Base-by-base conservation (phyloP, 2,329 filamentous ascomycete genomes). In the Cladorrhinum sp. region DNA sequence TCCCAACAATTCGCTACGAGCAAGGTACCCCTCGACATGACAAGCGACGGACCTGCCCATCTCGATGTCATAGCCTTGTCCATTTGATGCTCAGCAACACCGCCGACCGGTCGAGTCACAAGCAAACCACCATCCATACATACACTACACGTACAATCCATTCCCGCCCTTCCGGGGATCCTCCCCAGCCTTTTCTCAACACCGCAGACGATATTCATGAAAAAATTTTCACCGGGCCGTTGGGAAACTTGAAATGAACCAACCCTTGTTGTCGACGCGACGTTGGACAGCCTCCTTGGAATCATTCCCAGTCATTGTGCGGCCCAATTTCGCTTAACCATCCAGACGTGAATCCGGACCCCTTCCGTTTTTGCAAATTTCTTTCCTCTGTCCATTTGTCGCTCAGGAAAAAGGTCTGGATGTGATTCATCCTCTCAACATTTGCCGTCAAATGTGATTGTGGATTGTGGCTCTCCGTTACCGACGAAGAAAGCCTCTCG, bases 251-350 rank as follows among this genome's bases (percentile, higher is more conserved):
- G 57, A 60, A 55, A 49, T 52, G 36, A 53, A 62, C 61, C 65
- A 61, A 22, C 41, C 41, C 41, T 45, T 45, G 16, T 59, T 64
- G 9, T 36, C 8, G 62, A 58, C 56, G 29, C 52, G 63, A 58
- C 57, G 58, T 57, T 60, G 58, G 53, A 65, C 53, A 56, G 53
- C 38, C 36, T 48, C 53, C 53, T 55, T 56, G 53, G 25, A 56
- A 56, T 56, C 51, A 27, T 57, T 56, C 60, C 61, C 58, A 60
- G 59, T 58, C 62, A 41, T 63, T 56, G 56, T 29, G 55, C 48
- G 52, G 27, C 60, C 61, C 64, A 67, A 69, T 69, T 56, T 69
- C 67, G 67, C 67, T 69, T 69, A 68, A 60, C 61, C 50, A 29
- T 49, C 27, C 57, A 62, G 62, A 60, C 55, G 58, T 58, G 48